These are phyloP conservation scores for Hymenoscyphus linearis DNA, from an alignment of 2,329 filamentous ascomycete genomes.

Conservation along the genomic window DNA sequence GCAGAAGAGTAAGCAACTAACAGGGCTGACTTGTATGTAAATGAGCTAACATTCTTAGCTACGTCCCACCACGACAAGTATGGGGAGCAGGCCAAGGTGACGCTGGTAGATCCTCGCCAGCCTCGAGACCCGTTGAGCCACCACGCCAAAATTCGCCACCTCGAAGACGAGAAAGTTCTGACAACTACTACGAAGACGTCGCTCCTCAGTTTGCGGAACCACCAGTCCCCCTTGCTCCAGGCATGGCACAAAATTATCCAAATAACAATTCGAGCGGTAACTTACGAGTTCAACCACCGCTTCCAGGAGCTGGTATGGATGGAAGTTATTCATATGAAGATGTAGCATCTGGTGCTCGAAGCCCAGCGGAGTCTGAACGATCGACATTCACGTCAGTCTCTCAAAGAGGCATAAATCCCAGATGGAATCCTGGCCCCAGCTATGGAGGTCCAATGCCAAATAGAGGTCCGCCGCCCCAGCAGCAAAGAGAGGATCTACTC, in stretches of 20 bases:
- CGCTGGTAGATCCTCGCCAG: constrained; percentile 40
- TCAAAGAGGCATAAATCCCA: constrained; percentile 81
- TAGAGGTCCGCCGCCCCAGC: constrained; percentile 18
- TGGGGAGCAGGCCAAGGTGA: constrained; percentile 48
- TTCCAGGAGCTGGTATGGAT: constrained; percentile 17
- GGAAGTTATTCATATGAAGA: constrained; percentile 55
- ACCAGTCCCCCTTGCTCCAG: constrained; percentile 28
- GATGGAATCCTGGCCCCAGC: constrained; percentile 55
- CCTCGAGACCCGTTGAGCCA: constrained; percentile 29
- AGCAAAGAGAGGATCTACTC: constrained; percentile 63
- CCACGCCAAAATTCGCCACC: constrained; percentile 33
- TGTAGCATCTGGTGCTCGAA: constrained; percentile 56
- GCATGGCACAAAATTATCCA: constrained; percentile 26
- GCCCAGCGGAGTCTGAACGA: constrained; percentile 70
- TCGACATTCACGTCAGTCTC: constrained; percentile 88
- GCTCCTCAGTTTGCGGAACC: constrained; percentile 74
- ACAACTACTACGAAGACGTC: constrained; percentile 84
- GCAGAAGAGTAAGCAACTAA: constrained; percentile 61
- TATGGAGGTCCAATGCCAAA: constrained; percentile 33
- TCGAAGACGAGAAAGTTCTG: constrained; percentile 25
- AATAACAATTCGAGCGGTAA: constrained; percentile 23
- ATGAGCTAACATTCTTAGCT: constrained; percentile 31
- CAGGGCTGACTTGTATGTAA: constrained; percentile 2
- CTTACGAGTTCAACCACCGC: constrained; percentile 11
- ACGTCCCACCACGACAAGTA: constrained; percentile 49